Evolutionary conservation across 225 moss, liverwort and hornwort species (phyloP), one percentile per base, ranked within the genome.

Genomic region (Pseudisothecium myosuroides): DNA sequence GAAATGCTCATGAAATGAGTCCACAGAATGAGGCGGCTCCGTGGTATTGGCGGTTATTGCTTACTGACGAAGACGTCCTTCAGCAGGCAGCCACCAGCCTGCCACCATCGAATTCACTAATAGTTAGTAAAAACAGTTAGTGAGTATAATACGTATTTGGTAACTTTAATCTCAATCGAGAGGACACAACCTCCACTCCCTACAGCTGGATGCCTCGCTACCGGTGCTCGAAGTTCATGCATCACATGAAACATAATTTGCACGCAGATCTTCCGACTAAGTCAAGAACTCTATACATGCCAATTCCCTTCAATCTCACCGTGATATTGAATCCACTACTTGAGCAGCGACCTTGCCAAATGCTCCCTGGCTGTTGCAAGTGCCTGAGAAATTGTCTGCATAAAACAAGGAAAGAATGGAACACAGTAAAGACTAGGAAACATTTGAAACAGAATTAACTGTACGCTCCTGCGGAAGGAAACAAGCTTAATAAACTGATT

Each of bases 381-480:
- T 54, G 99, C 97, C 91, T 99, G 99, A 72, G 97, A 96, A 87
- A 99, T 96, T 67, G 99, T 99, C 99, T 99, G 97, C 94, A 93
- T 60, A 86, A 68, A 87, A 93, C 84, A 85, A 86, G n/a, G 28
- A 74, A 84, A 64, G 83, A 69, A 58, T 28, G 49, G 34, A 71
- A 85, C 63, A 71, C 63, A 79, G 58, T 89, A 29, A 81, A 71
- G 84, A 77, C 72, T 83, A 82, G 27, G 86, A 55, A 62, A 68
- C 66, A 74, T 34, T 76, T 41, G 28, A 81, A 43, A 86, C 49
- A 77, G 34, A 50, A 85, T 81, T 86, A 71, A 59, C 11, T 60
- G 52, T 36, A 64, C 36, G 56, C 69, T 83, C 68, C 80, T 45
- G 66, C 76, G 36, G 45, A 86, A 54, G 34, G 24, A 65, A 71